Evolutionary conservation across 805 yeast species (phyloP).

Genomic region (Starmerella stigmatis): DNA sequence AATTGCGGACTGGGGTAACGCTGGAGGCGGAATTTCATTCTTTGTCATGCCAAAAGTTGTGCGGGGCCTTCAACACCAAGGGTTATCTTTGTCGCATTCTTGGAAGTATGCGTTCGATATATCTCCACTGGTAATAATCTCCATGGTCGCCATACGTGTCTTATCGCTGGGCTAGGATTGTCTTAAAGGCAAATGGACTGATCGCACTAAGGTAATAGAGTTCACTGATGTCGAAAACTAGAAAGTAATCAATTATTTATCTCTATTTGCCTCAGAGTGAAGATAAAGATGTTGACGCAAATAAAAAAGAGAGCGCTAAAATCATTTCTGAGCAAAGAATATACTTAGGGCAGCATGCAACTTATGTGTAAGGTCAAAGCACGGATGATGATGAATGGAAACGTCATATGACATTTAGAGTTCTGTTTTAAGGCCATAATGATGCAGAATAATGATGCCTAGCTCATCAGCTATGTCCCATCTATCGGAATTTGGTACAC

Average conservation of each 20-base stretch:
- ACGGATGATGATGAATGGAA: too few species aligned
- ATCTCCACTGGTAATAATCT: conserved; percentile 30
- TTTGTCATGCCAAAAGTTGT: conserved; percentile 18
- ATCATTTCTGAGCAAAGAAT: too few species aligned
- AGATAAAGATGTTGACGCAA: too few species aligned
- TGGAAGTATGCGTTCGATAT: conserved; percentile 21
- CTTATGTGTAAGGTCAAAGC: too few species aligned
- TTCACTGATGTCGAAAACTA: conserved; percentile 4
- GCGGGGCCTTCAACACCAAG: conserved; percentile 5
- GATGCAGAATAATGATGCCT: background rate
- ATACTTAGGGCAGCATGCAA: too few species aligned
- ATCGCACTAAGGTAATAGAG: conserved; percentile 21
- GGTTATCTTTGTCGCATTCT: conserved; percentile 11
- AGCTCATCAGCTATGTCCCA: conserved; percentile 2
- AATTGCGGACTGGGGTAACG: conserved; percentile 21
- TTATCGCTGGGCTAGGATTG: conserved; percentile 31
- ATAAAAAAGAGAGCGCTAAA: too few species aligned
- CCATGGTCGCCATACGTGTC: conserved; percentile 26
- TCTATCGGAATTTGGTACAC: conserved; percentile 1
- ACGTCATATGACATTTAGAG: too few species aligned
- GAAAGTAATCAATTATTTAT: background rate
- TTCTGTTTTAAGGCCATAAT: background rate
- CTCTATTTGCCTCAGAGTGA: too few species aligned
- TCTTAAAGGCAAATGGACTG: conserved; percentile 32
- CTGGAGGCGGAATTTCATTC: conserved; percentile 22